Evolutionary conservation across 305 asterid species (phyloP).

Genomic region (Withania somnifera): DNA sequence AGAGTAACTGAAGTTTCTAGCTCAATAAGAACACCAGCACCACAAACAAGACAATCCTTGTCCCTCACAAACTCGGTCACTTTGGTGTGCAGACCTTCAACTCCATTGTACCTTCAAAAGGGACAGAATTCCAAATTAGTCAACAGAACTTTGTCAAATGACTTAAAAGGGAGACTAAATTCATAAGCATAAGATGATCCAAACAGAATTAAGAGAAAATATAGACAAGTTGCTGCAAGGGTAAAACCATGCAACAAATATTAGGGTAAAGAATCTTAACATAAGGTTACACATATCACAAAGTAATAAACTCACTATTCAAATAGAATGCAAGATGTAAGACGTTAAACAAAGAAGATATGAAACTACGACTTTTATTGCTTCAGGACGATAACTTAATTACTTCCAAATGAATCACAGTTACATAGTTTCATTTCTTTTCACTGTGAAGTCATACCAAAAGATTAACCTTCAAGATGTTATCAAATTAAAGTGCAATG

Average conservation of each 20-base stretch:
- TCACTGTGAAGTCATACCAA: background rate
- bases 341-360: background rate
- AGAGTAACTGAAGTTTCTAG: slow-evolving; percentile 64
- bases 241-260: background rate
- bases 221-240: background rate
- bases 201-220: background rate
- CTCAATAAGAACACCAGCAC: slow-evolving; percentile 90
- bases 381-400: background rate
- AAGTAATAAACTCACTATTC: background rate
- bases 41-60: slow-evolving; percentile 82
- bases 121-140: slow-evolving; percentile 6
- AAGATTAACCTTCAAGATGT: background rate
- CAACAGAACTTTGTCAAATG: background rate
- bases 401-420: background rate
- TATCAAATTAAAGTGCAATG: background rate
- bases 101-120: slow-evolving; percentile 71
- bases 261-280: background rate
- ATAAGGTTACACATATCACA: background rate
- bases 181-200: background rate
- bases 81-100: slow-evolving; percentile 87
- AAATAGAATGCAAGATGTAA: background rate
- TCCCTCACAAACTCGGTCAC: slow-evolving; percentile 87
- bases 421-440: background rate
- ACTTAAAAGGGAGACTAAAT: background rate
- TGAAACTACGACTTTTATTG: background rate